These are phyloP conservation scores for Fagus sylvatica DNA, from an alignment of 306 rosid genomes.

Conservation along the genomic window DNA sequence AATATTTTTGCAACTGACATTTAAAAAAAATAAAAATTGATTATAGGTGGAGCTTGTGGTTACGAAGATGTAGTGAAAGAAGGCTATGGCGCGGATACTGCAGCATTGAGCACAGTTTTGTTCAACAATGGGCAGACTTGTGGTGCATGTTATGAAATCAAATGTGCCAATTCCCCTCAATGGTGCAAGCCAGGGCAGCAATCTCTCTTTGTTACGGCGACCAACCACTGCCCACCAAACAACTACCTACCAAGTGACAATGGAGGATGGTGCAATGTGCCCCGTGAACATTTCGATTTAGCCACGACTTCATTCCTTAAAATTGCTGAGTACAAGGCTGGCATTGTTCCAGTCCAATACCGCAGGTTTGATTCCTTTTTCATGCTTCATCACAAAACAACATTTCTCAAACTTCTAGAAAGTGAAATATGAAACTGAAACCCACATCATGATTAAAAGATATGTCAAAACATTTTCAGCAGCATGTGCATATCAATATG, in stretches of 20 bases:
- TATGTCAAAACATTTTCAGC: neutral
- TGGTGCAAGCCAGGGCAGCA: slow-evolving; percentile 56
- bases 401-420: neutral
- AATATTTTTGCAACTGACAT: too few species aligned
- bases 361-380: slow-evolving; percentile 49
- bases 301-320: slow-evolving; percentile 63
- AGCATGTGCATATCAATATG: neutral
- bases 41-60: slow-evolving; percentile 82
- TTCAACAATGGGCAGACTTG: slow-evolving; percentile 61
- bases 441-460: neutral
- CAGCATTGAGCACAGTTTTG: slow-evolving; percentile 63
- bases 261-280: slow-evolving; percentile 97
- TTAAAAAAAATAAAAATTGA: neutral
- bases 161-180: slow-evolving; percentile 44
- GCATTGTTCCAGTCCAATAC: slow-evolving; percentile 62
- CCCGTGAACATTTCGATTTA: slow-evolving; percentile 69
- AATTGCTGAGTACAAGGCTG: slow-evolving; percentile 53
- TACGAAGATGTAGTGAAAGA: slow-evolving; percentile 66
- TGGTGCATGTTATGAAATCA: slow-evolving; percentile 74
- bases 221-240: slow-evolving; percentile 71
- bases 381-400: neutral
- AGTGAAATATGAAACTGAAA: neutral
- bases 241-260: slow-evolving; percentile 27
- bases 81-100: slow-evolving; percentile 66
- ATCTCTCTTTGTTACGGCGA: slow-evolving; percentile 58